These are phyloP conservation scores for Rhizopogon salebrosus DNA, from an alignment of 768 basidiomycete genomes.

Conservation along the genomic window DNA sequence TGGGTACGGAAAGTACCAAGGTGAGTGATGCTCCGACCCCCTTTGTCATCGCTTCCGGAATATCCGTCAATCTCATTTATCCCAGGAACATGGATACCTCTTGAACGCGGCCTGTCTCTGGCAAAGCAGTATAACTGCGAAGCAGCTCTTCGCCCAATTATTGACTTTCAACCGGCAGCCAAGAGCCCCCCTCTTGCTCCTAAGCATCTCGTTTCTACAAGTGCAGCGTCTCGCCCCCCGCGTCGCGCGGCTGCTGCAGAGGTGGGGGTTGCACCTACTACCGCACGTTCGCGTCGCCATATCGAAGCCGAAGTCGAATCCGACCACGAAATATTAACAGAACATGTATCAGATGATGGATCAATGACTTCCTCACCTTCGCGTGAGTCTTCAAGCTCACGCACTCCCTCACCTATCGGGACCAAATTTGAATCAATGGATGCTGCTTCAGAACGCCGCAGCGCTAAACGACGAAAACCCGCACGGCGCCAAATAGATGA, in stretches of 20 bases:
- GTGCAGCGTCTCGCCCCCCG: slow-evolving; percentile 35
- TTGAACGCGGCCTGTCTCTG: slow-evolving; percentile 80
- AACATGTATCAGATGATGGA: slow-evolving; percentile 77
- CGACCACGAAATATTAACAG: slow-evolving; percentile 60
- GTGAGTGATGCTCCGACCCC: slow-evolving; percentile 38
- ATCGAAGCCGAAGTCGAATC: slow-evolving; percentile 49
- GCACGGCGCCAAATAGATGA: slow-evolving; percentile 44
- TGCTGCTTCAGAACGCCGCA: slow-evolving; percentile 20
- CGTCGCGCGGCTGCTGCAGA: slow-evolving; percentile 24
- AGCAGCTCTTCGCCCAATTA: slow-evolving; percentile 78
- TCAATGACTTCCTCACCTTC: slow-evolving; percentile 89
- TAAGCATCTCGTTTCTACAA: slow-evolving; percentile 81
- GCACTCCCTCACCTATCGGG: slow-evolving; percentile 85
- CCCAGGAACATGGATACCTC: slow-evolving; percentile 96
- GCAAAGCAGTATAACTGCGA: slow-evolving; percentile 95
- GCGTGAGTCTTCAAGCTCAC: slow-evolving; percentile 81
- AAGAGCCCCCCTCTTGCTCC: slow-evolving; percentile 94
- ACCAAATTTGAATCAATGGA: slow-evolving; percentile 31
- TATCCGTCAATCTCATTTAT: background rate
- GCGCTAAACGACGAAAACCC: slow-evolving; percentile 38
- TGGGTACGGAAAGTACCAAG: slow-evolving; percentile 99
- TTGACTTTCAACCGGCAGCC: slow-evolving; percentile 86
- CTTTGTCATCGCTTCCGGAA: background rate
- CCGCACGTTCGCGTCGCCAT: slow-evolving; percentile 58
- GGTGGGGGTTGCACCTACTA: slow-evolving; percentile 21